phyloP scores from a whole-genome alignment of 176 grass and related monocot genomes.

The Raddia guianensis region DNA sequence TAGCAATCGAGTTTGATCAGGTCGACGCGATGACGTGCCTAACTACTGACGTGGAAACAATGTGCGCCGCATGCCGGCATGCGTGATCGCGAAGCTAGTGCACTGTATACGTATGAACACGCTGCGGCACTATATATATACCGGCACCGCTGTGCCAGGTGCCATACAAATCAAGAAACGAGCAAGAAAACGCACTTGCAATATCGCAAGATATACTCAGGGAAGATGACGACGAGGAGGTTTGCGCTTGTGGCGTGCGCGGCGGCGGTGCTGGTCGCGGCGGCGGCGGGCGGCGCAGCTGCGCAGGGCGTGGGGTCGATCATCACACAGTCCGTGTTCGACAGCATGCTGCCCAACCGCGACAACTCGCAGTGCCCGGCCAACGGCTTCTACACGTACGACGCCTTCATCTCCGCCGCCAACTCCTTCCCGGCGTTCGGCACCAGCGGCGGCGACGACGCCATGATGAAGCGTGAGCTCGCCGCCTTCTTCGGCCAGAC shows the following conservation, averaged over 20 bases:
- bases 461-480: slow-evolving; percentile 39
- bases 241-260: background rate
- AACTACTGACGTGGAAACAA: too few species aligned
- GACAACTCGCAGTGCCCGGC: slow-evolving; percentile 44
- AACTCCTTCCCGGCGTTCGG: slow-evolving; percentile 47
- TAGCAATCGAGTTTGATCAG: too few species aligned
- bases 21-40: too few species aligned
- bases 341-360: slow-evolving; percentile 49
- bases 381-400: slow-evolving; percentile 51
- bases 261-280: slow-evolving; percentile 9
- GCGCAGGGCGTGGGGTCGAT: slow-evolving; percentile 44
- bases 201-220: background rate
- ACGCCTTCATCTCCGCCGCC: slow-evolving; percentile 57
- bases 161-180: background rate
- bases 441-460: slow-evolving; percentile 22
- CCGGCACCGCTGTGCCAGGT: background rate
- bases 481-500: slow-evolving; percentile 68
- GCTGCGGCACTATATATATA: background rate
- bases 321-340: slow-evolving; percentile 44
- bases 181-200: too few species aligned
- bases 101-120: too few species aligned
- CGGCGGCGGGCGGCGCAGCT: slow-evolving; percentile 12
- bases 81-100: too few species aligned
- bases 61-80: too few species aligned
- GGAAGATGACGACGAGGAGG: background rate